These are phyloP conservation scores for Leonotis leonurus DNA, from an alignment of 257 asterid genomes.

Conservation along the genomic window DNA sequence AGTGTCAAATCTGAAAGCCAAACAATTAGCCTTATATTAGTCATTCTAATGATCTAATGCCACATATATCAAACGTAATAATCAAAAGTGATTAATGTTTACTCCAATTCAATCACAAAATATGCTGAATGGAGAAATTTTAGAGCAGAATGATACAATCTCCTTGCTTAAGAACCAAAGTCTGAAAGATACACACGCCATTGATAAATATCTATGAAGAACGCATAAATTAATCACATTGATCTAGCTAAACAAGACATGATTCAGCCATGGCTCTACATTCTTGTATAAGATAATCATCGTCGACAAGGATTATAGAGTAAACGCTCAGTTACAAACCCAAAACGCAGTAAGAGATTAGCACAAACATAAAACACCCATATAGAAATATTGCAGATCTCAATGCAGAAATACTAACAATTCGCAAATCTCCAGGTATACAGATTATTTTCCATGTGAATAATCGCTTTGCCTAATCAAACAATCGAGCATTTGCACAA, in stretches of 20 bases:
- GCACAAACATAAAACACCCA: not conserved
- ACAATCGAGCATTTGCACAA: not conserved
- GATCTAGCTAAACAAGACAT: not conserved
- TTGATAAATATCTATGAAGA: not conserved
- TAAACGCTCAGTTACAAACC: not conserved
- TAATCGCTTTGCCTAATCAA: not conserved
- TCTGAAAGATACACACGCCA: not conserved
- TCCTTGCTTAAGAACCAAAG: not conserved
- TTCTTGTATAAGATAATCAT: not conserved
- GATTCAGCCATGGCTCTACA: not conserved
- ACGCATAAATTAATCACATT: not conserved
- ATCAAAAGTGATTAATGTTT: not conserved
- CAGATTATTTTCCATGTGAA: not conserved
- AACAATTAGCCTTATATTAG: not conserved
- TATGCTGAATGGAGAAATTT: not conserved
- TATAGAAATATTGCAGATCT: not conserved
- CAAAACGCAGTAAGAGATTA: not conserved
- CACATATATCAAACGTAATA: not conserved
- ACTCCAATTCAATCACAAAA: not conserved
- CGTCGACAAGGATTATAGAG: not conserved
- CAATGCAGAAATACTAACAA: not conserved
- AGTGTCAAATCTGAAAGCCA: constrained; percentile 57
- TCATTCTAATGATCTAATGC: not conserved
- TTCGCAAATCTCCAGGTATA: not conserved
- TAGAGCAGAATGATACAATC: not conserved